Percentiles rank a stretch among this genome's conserved stretches.
phyloP scores from a whole-genome alignment of 1,284 basidiomycete species.

The Neonothopanus nambi region DNA sequence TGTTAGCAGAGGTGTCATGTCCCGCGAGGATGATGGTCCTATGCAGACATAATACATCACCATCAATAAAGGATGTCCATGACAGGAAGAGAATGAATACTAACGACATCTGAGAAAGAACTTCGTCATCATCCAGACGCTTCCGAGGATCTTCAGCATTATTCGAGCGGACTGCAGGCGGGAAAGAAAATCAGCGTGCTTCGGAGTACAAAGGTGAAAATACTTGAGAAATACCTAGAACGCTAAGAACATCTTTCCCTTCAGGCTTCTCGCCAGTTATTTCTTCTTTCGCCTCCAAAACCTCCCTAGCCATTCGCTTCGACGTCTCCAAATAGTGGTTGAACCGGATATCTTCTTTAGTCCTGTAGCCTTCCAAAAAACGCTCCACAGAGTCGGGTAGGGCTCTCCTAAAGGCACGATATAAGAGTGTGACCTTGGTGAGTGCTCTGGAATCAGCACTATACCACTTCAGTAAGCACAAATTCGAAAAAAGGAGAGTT shows the following conservation, averaged over 20 bases:
- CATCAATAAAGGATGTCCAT: not conserved
- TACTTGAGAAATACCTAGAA: slow-evolving; percentile 7
- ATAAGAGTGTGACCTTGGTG: not conserved
- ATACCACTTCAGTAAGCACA: not conserved
- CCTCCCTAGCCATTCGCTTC: slow-evolving; percentile 2
- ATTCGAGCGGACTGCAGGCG: slow-evolving; percentile 6
- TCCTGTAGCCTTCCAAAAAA: not conserved
- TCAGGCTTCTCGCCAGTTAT: not conserved
- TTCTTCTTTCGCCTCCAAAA: not conserved
- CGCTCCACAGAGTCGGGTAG: not conserved
- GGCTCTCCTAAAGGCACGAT: not conserved
- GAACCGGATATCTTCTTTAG: slow-evolving; percentile 2
- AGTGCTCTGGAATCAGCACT: slow-evolving; percentile 6
- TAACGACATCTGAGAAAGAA: slow-evolving; percentile 13
- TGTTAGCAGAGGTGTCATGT: slow-evolving; percentile 27
- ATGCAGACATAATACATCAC: not conserved
- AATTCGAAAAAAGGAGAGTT: not conserved
- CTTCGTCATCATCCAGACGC: slow-evolving; percentile 14
- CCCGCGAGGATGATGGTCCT: slow-evolving; percentile 15
- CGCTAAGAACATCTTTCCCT: slow-evolving; percentile 8
- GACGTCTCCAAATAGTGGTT: not conserved
- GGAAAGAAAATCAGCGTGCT: not conserved
- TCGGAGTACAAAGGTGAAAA: not conserved
- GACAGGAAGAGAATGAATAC: not conserved
- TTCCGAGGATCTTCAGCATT: slow-evolving; percentile 4